Evolutionary conservation across 768 basidiomycete species (phyloP), one percentile per base, ranked within the genome.

Genomic region (Tremella fuciformis): DNA sequence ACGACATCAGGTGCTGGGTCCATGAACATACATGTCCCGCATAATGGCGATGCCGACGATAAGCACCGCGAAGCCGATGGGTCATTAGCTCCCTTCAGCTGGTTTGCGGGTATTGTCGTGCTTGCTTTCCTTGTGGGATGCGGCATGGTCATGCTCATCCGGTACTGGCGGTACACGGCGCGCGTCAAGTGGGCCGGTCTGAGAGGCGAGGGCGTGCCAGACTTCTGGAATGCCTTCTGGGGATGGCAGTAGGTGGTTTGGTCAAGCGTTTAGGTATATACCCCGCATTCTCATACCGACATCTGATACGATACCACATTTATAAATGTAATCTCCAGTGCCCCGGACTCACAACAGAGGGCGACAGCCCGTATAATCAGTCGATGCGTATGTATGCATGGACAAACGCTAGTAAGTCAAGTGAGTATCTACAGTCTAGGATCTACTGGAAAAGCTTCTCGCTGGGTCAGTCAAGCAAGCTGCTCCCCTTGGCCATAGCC

Each of bases 151-250:
- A 50, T 42, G 2, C 51, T 85, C 37, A 82, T 88, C 3, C 79
- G 85, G 38, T 78, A 79, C 57, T 89, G 88, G 88, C 85, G 85
- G 83, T 77, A 79, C 38, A 76, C 77, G 50, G 84, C 85, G 9
- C 83, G 82, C 69, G 66, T 75, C 66, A 81, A 73, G 58, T 75
- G 59, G 57, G 50, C 52, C 1, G 26, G 59, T 16, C 21, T 51
- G 18, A 51, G 71, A 39, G 71, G 71, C 8, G 55, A 47, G 44
- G 59, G 57, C 9, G 44, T 66, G 37, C 68, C 68, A 6, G 25
- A 41, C 42, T 48, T 42, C 15, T 73, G 71, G 71, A 62, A 64
- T 13, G 69, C 59, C 21, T 73, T 60, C 40, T 73, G 71, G 71
- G 71, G 71, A 1, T 68, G 66, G 66, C 55, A 60, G 22, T 72